Base-by-base conservation (phyloP, 306 rosid genomes). In the Cicer judaicum region DNA sequence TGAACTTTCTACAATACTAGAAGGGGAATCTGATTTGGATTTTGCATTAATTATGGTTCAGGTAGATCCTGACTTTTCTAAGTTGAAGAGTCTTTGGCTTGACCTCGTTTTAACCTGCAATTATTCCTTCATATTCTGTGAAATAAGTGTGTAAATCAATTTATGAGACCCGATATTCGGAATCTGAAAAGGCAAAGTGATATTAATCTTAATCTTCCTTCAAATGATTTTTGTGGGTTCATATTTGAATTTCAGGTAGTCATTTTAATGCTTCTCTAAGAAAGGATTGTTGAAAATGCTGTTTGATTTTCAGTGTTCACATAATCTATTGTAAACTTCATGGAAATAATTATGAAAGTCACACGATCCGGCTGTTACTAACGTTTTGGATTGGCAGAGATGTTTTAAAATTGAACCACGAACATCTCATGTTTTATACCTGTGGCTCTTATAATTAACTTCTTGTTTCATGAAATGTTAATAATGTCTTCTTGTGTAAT, bases 31-130 rank as follows among this genome's bases (percentile, higher is more conserved):
- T 7, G 85, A 92, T 76, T 78, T 92, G 92, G 92, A 89, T 86
- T 95, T 95, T 70, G 97, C 99, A 48, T 90, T 93, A 78, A 77
- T 81, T 70, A 90, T 95, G 97, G 99, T 95, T 85, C 98, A 95
- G 98, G 99, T 92, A 69, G 41, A 81, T 74, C 78, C 78, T 72
- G 68, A 80, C 67, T 77, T 81, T 54, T 81, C 70, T 24, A 18
- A 38, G 60, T 79, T 75, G 34, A 63, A 11, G 18, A 63, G 72
- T 15, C 24, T 48, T 11, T 18, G 6, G 49, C n/a, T 42, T 10
- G n/a, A 42, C 14, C 41, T 19, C 77, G 38, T 42, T 42, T 42
- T 42, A 8, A 42, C 9, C 46, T 7, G 46, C 46, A 29, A 29
- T 29, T 29, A 29, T 29, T 29, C 36, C 36, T 29, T 42, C 2